These are phyloP conservation scores for Hysterium pulicare DNA, from an alignment of 2,329 filamentous ascomycete species.

Conservation along the genomic window DNA sequence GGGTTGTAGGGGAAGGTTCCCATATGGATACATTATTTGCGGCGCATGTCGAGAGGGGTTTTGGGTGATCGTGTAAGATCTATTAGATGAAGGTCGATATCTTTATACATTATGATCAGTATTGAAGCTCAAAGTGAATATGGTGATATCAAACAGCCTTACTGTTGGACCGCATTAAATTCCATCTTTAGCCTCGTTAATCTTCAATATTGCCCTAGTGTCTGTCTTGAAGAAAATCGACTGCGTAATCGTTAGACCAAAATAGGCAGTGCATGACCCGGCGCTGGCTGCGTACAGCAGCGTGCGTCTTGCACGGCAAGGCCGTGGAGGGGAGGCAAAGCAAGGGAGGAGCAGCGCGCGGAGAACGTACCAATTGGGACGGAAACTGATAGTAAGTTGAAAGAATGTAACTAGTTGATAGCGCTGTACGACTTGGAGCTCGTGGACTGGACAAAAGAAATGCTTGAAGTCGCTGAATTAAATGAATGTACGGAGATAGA, in stretches of 20 bases:
- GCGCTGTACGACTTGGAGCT: conserved; percentile 30
- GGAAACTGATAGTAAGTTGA: conserved; percentile 20
- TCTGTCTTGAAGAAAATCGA: conserved; percentile 17
- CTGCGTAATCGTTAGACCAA: conserved; percentile 24
- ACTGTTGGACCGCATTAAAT: conserved; percentile 42
- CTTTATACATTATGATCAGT: conserved; percentile 29
- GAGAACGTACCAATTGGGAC: conserved; percentile 25
- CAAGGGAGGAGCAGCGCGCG: conserved; percentile 24
- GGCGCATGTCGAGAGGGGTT: conserved; percentile 24
- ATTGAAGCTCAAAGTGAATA: conserved; percentile 5
- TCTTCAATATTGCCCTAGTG: conserved; percentile 20
- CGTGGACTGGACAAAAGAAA: conserved; percentile 23
- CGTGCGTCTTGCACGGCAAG: conserved; percentile 19
- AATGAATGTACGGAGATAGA: conserved; percentile 40
- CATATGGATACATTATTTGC: conserved; percentile 38
- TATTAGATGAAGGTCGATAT: conserved; percentile 35
- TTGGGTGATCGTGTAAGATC: conserved; percentile 29
- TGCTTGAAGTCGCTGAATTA: conserved; percentile 14
- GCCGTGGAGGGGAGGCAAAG: conserved; percentile 17
- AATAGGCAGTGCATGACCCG: conserved; percentile 17
- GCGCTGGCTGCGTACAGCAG: conserved; percentile 16
- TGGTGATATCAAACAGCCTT: conserved; percentile 17
- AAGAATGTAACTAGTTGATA: conserved; percentile 36
- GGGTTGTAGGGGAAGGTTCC: conserved; percentile 20
- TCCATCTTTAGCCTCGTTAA: conserved; percentile 37